phyloP scores from a whole-genome alignment of 2,329 filamentous ascomycete genomes.

The Tolypocladium inflatum region DNA sequence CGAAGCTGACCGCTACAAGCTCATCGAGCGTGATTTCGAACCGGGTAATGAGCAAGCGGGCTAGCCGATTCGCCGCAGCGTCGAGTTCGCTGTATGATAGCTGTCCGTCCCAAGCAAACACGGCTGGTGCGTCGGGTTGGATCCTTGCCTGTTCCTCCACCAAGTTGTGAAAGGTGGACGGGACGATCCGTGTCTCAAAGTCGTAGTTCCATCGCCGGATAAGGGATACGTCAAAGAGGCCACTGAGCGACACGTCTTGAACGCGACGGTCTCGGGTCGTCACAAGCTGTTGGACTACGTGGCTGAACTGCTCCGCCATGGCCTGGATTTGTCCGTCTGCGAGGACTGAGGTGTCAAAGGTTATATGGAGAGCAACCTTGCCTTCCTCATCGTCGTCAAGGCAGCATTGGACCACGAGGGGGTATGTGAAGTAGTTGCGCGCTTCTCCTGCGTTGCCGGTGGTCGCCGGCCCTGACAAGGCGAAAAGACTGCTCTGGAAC shows the following conservation, averaged over 20 bases:
- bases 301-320: too few relatives aligned
- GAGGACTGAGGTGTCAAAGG: too few relatives aligned
- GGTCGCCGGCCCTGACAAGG: neutral
- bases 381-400: too few relatives aligned
- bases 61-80: slow-evolving; percentile 24
- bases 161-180: too few relatives aligned
- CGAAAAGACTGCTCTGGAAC: neutral
- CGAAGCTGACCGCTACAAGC: slow-evolving; percentile 18
- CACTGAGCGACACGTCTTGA: too few relatives aligned
- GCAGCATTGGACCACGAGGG: neutral
- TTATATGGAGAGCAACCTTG: neutral
- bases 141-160: too few relatives aligned
- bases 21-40: slow-evolving; percentile 21
- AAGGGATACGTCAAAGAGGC: neutral
- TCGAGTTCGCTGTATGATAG: slow-evolving; percentile 31
- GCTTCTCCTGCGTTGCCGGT: neutral
- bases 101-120: slow-evolving; percentile 32
- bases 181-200: too few relatives aligned
- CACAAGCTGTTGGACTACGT: too few relatives aligned
- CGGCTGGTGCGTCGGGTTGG: slow-evolving; percentile 15
- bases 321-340: too few relatives aligned
- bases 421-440: slow-evolving; percentile 4
- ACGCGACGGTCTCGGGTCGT: too few relatives aligned
- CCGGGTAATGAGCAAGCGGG: slow-evolving; percentile 17
- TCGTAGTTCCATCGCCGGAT: too few relatives aligned